These are phyloP conservation scores for Peniophora sp. DNA, from an alignment of 1,284 basidiomycete genomes.

Conservation along the genomic window DNA sequence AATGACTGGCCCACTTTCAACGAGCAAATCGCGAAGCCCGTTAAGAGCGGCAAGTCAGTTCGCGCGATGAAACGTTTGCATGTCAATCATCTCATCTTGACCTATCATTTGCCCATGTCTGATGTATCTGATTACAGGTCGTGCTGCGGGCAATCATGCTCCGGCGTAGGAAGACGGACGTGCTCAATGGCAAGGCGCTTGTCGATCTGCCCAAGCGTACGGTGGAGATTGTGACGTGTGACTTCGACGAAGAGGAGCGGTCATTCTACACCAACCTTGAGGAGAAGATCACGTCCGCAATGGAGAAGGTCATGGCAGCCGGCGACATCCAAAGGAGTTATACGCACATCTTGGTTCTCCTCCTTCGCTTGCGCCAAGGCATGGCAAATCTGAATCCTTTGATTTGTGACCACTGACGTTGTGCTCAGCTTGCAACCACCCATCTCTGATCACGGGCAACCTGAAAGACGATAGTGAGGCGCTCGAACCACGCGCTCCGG, in stretches of 20 bases:
- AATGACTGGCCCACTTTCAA: slow-evolving; percentile 79
- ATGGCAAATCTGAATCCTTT: slow-evolving; percentile 11
- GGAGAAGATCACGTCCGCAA: slow-evolving; percentile 60
- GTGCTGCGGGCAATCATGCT: slow-evolving; percentile 88
- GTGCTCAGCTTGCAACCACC: slow-evolving; percentile 78
- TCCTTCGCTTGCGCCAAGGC: slow-evolving; percentile 88
- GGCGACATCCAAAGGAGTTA: slow-evolving; percentile 59
- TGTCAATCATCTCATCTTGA: slow-evolving; percentile 29
- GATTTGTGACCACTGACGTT: slow-evolving; percentile 4
- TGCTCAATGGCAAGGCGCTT: slow-evolving; percentile 81
- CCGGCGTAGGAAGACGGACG: slow-evolving; percentile 79
- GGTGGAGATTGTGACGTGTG: slow-evolving; percentile 68
- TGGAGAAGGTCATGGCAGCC: slow-evolving; percentile 63
- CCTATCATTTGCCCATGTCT: neutral
- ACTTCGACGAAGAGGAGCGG: slow-evolving; percentile 67
- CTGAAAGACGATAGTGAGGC: slow-evolving; percentile 68
- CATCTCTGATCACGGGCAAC: slow-evolving; percentile 70
- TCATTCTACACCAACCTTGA: slow-evolving; percentile 81
- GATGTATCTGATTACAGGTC: slow-evolving; percentile 39
- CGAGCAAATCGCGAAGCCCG: slow-evolving; percentile 69
- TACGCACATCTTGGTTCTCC: slow-evolving; percentile 77
- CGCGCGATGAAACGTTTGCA: slow-evolving; percentile 82
- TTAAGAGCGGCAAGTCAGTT: slow-evolving; percentile 63
- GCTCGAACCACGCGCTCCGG: slow-evolving; percentile 51
- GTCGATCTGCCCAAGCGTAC: slow-evolving; percentile 74